A percentile compares a stretch with the other conserved stretches of the same genome.
These are phyloP conservation scores for Monosporascus sp. DNA, from an alignment of 2,329 filamentous ascomycete species.

Conservation along the genomic window DNA sequence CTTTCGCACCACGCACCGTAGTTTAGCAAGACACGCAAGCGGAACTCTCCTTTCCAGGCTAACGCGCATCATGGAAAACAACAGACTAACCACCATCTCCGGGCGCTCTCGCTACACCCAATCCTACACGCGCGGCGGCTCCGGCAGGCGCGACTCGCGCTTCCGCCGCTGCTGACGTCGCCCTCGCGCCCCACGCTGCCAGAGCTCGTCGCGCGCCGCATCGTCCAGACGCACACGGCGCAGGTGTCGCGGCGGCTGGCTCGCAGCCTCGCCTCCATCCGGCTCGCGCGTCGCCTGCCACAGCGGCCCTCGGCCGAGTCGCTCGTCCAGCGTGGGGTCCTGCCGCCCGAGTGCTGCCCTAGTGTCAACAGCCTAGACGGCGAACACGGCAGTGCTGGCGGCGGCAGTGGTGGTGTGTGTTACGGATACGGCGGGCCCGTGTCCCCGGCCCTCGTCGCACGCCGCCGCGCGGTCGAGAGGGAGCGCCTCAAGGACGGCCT, in stretches of 20 bases:
- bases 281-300: slow-evolving; percentile 56
- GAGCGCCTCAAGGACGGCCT: slow-evolving; percentile 64
- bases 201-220: slow-evolving; percentile 58
- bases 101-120: slow-evolving; percentile 57
- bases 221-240: slow-evolving; percentile 63
- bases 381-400: slow-evolving; percentile 15
- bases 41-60: too few species aligned
- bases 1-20: too few species aligned
- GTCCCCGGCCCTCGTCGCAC: slow-evolving; percentile 57
- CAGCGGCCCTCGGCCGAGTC: slow-evolving; percentile 53
- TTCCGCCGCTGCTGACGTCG: slow-evolving; percentile 51
- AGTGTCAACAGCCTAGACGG: slow-evolving; percentile 27
- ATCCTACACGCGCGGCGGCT: slow-evolving; percentile 60
- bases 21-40: too few species aligned
- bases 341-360: slow-evolving; percentile 55
- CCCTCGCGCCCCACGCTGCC: slow-evolving; percentile 54
- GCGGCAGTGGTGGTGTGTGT: background rate
- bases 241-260: slow-evolving; percentile 59
- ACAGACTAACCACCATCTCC: slow-evolving; percentile 58
- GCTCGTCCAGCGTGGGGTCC: slow-evolving; percentile 58
- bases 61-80: too few species aligned
- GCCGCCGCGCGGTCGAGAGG: slow-evolving; percentile 57
- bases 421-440: background rate
- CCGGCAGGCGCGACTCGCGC: slow-evolving; percentile 46
- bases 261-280: slow-evolving; percentile 60